Evolutionary conservation across 805 yeast species (phyloP), one percentile per base, ranked within the genome.

Genomic region (Blastobotrys parvus): DNA sequence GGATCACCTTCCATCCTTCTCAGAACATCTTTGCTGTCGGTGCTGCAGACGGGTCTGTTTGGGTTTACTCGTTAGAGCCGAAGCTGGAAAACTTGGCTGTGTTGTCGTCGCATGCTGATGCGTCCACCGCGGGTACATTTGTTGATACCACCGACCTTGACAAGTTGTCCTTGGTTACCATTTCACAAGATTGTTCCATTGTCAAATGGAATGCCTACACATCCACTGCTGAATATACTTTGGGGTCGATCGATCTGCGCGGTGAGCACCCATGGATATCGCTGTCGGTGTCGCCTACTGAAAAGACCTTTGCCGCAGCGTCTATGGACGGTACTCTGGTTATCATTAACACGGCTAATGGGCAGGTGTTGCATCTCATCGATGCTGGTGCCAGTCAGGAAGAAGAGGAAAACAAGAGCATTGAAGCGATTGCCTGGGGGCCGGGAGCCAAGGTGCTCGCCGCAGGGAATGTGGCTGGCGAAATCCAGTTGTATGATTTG

Each of bases 191-290:
- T 63, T 88, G 95, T 22, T 69, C 86, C 3, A 75, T 92, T 27
- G 79, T 89, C 44, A 79, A 79, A 45, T 90, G 97, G 97, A 86
- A 88, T 58, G 84, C 89, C 45, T 89, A 77, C 67, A 79, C 90
- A 3, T 79, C 79, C 23, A 78, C 75, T 38, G 77, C 78, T 30
- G 71, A 75, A 49, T 90, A 77, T 69, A 51, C 51, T 4, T 51
- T 63, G 6, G 57, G 51, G n/a, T 53, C 51, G 16, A 38, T 38
- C 19, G 83, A 80, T 45, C 76, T 87, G 59, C 82, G 77, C 56
- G 94, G 92, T 23, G 71, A 74, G 42, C 83, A 92, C 42, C 94
- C 96, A 17, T 92, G 97, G 97, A 90, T 90, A 38, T 74, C 90
- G 3, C 56, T 86, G 21, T 64, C 78, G 4, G 52, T 66, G 42